Evolutionary conservation across 148 eudicot species (phyloP).

Genomic region (Arctostaphylos glauca): DNA sequence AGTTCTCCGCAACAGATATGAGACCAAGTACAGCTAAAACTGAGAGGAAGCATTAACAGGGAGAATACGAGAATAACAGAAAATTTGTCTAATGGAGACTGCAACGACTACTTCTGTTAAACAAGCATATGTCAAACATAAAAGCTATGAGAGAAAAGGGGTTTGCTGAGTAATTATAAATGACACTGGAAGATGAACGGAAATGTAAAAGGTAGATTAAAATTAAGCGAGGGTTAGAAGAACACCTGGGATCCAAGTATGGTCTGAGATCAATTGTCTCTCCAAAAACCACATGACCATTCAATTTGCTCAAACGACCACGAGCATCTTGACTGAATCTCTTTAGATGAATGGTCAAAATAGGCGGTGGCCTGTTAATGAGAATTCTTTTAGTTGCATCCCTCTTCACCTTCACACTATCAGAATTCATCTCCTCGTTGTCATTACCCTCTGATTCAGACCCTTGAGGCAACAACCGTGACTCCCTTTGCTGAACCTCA

Average conservation of each 20-base stretch:
- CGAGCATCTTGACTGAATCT: conserved; percentile 90
- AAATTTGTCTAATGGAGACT: not conserved
- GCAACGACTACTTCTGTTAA: not conserved
- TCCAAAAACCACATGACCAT: conserved; percentile 75
- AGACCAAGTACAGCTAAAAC: not conserved
- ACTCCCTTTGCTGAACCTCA: conserved; percentile 23
- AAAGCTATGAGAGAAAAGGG: not conserved
- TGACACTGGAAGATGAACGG: not conserved
- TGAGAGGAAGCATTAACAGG: not conserved
- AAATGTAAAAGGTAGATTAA: not conserved
- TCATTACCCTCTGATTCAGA: conserved; percentile 42
- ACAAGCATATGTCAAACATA: not conserved
- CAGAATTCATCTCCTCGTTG: conserved; percentile 36
- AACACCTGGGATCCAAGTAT: conserved; percentile 77
- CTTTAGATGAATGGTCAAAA: conserved; percentile 88
- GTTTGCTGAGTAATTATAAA: not conserved
- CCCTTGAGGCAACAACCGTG: conserved; percentile 14
- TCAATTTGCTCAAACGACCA: conserved; percentile 88
- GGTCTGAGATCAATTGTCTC: conserved; percentile 73
- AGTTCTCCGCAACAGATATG: not conserved
- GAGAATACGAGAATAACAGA: not conserved
- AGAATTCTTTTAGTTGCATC: conserved; percentile 83
- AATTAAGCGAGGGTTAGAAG: conserved; percentile 14
- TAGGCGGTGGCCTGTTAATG: conserved; percentile 61
- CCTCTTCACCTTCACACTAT: conserved; percentile 66